Evolutionary conservation across 495 filamentous ascomycete genomes (phyloP), one percentile per base, ranked within the genome.

Genomic region (Talaromyces adpressus): DNA sequence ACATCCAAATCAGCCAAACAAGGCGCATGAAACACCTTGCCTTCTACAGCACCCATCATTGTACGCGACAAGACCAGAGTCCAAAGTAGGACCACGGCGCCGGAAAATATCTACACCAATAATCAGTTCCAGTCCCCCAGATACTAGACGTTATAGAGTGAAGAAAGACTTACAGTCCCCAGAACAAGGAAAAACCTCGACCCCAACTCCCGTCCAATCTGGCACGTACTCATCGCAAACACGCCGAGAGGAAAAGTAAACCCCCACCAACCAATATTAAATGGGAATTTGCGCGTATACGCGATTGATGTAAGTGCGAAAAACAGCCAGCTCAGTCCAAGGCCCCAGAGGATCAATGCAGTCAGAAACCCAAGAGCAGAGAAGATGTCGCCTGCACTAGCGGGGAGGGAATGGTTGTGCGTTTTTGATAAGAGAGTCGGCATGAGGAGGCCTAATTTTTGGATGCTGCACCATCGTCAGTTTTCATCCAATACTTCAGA

Each of bases 221-320:
- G 67, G 20, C 68, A 70, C 0, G 81, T 82, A 14, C 70, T 73
- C 41, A 72, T 66, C 0, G 81, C 73, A 64, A 79, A 82, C 12
- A 82, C 78, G 25, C 79, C 80, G 12, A 83, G 64, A 0, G 83
- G 81, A 62, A 84, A 85, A 9, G 75, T 81, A 62, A 84, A 82
- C 2, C 79, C 79, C 83, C 82, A 85, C 82, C 82, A 84, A 18
- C 83, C 82, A 73, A 84, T 80, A 64, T 83, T 84, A 68, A 85
- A 85, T 0, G 81, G 81, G 59, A 84, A 83, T 30, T 63, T 71
- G n/a, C 61, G 68, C 16, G 63, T 62, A 3, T 63, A 65, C 8
- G 57, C 41, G 22, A 80, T 74, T 1, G 68, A 69, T 3, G 69
- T 70, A 4, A 79, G n/a, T 5, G 78, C 78, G 32, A 79, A 75